Conservation (phyloP, 108 stramenopile species). For the Discostella stelligeroides region DNA sequence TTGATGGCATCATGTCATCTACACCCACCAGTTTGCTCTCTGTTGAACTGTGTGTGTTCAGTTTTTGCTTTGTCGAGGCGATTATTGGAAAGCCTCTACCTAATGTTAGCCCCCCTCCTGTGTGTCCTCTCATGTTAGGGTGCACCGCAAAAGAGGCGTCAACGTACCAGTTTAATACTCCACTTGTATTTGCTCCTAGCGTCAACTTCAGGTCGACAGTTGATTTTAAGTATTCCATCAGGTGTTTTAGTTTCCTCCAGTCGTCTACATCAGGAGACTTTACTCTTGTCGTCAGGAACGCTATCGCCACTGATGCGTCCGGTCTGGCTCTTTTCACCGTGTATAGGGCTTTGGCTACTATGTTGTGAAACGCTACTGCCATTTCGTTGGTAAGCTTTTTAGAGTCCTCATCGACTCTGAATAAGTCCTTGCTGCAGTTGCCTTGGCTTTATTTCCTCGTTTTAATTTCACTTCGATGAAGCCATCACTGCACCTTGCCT, state of each 20-base stretch:
- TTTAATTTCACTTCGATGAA: not conserved
- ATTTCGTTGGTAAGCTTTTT: not conserved
- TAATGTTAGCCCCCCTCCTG: conserved; percentile 12
- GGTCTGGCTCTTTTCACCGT: not conserved
- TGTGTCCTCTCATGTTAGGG: conserved; percentile 9
- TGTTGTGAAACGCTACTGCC: not conserved
- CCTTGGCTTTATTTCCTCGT: not conserved
- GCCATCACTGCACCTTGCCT: not conserved
- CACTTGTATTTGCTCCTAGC: not conserved
- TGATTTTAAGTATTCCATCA: conserved; percentile 2
- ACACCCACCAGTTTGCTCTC: conserved; percentile 38
- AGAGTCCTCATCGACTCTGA: not conserved
- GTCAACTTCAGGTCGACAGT: not conserved
- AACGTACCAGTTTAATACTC: conserved; percentile 13
- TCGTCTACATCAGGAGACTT: not conserved
- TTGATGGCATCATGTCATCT: conserved; percentile 30
- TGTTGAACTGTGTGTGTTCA: conserved; percentile 46
- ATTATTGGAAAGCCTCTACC: conserved; percentile 10
- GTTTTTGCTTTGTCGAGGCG: conserved; percentile 23
- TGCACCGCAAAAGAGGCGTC: conserved; percentile 34
- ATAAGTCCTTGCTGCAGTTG: not conserved
- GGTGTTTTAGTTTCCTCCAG: not conserved
- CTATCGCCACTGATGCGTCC: not conserved
- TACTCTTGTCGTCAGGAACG: not conserved
- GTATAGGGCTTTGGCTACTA: not conserved